Base-by-base conservation (phyloP, 31 red algal genomes). In the Odonthalia washingtoniensis region DNA sequence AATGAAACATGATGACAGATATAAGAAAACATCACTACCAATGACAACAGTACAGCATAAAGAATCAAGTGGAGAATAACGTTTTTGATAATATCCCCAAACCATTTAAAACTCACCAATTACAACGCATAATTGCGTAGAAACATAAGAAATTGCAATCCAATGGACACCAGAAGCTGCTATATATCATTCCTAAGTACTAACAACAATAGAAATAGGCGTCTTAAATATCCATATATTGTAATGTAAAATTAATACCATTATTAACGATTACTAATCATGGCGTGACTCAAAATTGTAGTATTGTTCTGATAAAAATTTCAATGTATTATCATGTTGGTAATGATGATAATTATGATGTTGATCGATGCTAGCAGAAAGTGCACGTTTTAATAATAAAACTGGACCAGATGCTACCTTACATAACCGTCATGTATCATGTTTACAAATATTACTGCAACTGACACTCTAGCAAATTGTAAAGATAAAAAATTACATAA, bases 161-260 rank as follows among this genome's bases (percentile, higher is more conserved):
- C 97, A 91, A 60, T 87, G 70, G 32, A 84, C 79, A 34, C 97
- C 97, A 18, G 97, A 80, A 36, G 96, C 91, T 3, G 97, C 97
- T 31, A 96, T 83, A 64, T 89, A 85, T 12, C 46, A 89, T 24
- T 86, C 72, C 75, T 94, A 90, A 6, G 83, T 30, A 49, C 78
- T 95, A 75, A 94, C 75, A 1, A 91, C 94, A 41, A 96, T 76
- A 4, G 65, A 57, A 27, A 64, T 61, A 39, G 88, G 88, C 53
- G 97, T 94, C 97, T 94, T 96, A 41, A 85, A 90, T 33, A 75
- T 33, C 82, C 83, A 92, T 21, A 95, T 30, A 62, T 95, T 96
- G 57, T 96, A 91, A 62, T 83, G 77, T 24, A 88, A 91, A 70
- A 94, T 90, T 9, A 85, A 65, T 30, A 99, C 49, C 62, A 91